phyloP scores from a whole-genome alignment of 2,329 filamentous ascomycete species.

The Colletotrichum truncatum region DNA sequence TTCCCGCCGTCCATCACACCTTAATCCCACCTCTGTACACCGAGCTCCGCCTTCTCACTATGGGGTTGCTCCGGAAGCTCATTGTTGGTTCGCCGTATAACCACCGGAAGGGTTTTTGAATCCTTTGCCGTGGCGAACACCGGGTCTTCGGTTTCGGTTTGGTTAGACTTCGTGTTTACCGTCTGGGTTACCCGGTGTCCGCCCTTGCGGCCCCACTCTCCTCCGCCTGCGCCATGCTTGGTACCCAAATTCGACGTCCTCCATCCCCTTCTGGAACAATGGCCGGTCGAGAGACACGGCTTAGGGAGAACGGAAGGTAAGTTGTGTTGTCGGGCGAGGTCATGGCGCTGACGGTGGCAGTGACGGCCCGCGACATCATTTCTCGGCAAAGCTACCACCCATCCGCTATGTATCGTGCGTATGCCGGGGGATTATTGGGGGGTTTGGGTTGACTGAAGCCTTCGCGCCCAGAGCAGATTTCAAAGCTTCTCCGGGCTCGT shows the following conservation, averaged over 20 bases:
- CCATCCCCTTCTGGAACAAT: neutral
- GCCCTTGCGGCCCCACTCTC: conserved; percentile 17
- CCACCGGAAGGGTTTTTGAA: no score
- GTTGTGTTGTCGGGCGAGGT: neutral
- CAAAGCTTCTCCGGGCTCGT: neutral
- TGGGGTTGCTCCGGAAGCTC: no score
- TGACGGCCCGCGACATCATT: neutral
- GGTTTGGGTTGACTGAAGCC: no score
- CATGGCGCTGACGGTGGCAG: neutral
- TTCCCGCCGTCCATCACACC: neutral
- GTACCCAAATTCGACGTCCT: conserved; percentile 17
- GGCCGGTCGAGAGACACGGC: neutral
- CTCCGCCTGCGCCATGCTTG: neutral
- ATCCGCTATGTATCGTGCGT: neutral
- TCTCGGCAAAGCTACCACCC: neutral
- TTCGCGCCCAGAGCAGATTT: neutral
- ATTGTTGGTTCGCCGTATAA: no score
- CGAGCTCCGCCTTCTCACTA: no score
- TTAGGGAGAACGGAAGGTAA: neutral
- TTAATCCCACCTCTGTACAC: neutral
- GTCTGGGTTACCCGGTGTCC: neutral
- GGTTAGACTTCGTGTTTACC: no score
- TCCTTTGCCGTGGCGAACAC: no score
- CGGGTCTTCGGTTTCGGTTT: no score
- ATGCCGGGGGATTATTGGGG: neutral